Base-by-base conservation (phyloP, 1,139 yeast species). In the Schizosaccharomyces versatilis region DNA sequence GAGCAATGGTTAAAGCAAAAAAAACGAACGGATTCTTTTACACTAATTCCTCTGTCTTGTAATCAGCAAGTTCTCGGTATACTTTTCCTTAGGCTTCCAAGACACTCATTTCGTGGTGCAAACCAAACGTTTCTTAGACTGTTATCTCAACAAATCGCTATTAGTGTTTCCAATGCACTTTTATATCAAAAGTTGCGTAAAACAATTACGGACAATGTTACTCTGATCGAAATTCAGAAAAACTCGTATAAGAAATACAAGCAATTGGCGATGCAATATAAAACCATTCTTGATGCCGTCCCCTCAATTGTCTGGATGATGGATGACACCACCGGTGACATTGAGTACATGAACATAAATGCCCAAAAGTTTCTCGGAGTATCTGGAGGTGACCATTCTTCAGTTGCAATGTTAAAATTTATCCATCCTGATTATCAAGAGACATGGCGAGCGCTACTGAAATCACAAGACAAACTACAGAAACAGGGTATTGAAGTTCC, bases 311-410 rank as follows among this genome's bases (percentile, higher is more conserved):
- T 59, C 49, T 59, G 60, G 60, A 59, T 57, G 9, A 56, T 61
- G 7, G 59, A 58, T 53, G 55, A 57, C 9, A 57, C 53, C 9
- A 9, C 36, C n/a, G 54, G 47, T 9, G 53, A 24, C 2, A 47
- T 59, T 9, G 61, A 60, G 15, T 60, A 58, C 48, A 42, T 58
- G 19, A 60, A 59, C 41, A 49, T 57, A 6, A 58, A 51, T 47
- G 58, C 60, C 60, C 60, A 55, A 41, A 54, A 48, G 17, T 54
- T 56, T 41, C 55, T 60, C 44, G 61, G 61, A 65, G 3, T 66
- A 66, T 9, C 53, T 62, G 36, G 64, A 64, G 62, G 58, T 64
- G 7, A 41, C 15, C 19, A 38, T 42, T 12, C 61, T 66, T 65
- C 54, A 54, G 67, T 36, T 63, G 64, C 52, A 63, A 65, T 40